phyloP scores from a whole-genome alignment of 345 rosid species.

The Durio zibethinus region DNA sequence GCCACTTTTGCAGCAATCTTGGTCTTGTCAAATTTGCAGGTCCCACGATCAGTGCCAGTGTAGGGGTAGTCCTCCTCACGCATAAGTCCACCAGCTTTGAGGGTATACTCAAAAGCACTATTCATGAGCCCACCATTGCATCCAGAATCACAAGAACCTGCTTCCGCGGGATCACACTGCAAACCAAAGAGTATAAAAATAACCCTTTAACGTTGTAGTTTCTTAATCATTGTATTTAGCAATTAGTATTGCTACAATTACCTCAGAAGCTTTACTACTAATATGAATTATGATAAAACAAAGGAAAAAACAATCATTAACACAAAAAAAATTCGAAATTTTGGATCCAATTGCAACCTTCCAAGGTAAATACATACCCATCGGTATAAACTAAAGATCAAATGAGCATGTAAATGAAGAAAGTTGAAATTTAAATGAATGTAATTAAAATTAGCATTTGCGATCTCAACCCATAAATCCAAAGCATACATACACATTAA shows the following conservation, averaged over 20 bases:
- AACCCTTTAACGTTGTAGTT: background rate
- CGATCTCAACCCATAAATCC: background rate
- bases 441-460: slow-evolving; percentile 5
- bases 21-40: slow-evolving; percentile 77
- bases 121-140: slow-evolving; percentile 94
- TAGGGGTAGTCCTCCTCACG: slow-evolving; percentile 88
- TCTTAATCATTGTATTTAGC: background rate
- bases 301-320: background rate
- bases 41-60: slow-evolving; percentile 57
- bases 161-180: slow-evolving; percentile 91
- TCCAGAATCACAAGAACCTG: slow-evolving; percentile 78
- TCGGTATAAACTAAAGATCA: background rate
- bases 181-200: slow-evolving; percentile 5
- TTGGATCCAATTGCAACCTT: no score
- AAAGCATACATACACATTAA: background rate
- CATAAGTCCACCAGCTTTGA: slow-evolving; percentile 90
- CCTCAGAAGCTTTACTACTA: background rate
- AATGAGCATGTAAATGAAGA: background rate
- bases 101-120: slow-evolving; percentile 81
- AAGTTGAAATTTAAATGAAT: background rate
- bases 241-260: background rate
- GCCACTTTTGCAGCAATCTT: slow-evolving; percentile 80
- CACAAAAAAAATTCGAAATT: no score
- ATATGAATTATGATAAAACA: background rate
- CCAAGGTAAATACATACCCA: background rate